These are phyloP conservation scores for Clitoria ternatea DNA, from an alignment of 306 rosid species.

Conservation along the genomic window DNA sequence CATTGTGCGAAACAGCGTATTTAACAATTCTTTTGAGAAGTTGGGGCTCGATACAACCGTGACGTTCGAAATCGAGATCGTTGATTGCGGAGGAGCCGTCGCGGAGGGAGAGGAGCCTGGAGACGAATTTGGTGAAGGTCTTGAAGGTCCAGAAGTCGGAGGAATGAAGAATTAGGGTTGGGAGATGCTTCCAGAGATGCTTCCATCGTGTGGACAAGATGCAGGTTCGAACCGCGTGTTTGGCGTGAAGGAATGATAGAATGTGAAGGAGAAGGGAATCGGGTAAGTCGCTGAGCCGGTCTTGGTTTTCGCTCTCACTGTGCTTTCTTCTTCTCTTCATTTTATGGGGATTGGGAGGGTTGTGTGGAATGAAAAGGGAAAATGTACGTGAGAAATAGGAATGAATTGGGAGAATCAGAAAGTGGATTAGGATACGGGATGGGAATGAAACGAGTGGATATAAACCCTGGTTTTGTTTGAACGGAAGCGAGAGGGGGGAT, in stretches of 20 bases:
- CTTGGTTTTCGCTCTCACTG: background rate
- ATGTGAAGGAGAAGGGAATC: conserved; percentile 15
- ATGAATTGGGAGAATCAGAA: no score
- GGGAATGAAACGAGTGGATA: no score
- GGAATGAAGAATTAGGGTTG: background rate
- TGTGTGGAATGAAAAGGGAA: no score
- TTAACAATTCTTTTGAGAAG: background rate
- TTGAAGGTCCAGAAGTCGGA: background rate
- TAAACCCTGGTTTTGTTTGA: no score
- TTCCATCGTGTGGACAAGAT: conserved; percentile 8
- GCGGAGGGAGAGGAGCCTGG: background rate
- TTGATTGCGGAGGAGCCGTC: background rate
- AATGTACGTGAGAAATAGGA: background rate
- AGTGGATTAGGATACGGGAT: no score
- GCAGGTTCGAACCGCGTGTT: conserved; percentile 11
- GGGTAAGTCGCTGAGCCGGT: conserved; percentile 19
- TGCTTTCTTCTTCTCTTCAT: background rate
- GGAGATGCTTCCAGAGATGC: conserved; percentile 17
- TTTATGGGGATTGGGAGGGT: background rate
- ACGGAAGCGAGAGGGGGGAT: no score
- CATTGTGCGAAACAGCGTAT: conserved; percentile 21
- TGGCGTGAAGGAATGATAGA: background rate
- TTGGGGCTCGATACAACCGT: background rate
- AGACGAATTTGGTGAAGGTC: background rate
- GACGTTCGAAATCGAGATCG: background rate